phyloP scores from a whole-genome alignment of 225 moss, liverwort and hornwort species.

The Pseudoscleropodium purum region DNA sequence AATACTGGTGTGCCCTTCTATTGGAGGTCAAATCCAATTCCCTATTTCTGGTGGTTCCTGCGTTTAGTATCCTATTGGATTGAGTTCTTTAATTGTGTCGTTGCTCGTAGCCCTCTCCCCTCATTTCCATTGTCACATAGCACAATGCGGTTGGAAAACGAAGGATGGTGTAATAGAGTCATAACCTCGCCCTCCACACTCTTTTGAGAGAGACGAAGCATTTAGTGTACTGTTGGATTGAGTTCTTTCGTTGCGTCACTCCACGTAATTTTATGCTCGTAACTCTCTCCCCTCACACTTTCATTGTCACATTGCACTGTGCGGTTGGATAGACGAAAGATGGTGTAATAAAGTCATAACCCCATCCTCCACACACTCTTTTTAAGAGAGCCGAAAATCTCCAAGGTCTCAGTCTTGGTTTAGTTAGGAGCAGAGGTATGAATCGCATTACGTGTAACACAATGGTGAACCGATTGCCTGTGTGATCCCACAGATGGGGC shows the following conservation, averaged over 20 bases:
- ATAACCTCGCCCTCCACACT: neutral
- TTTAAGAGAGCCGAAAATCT: neutral
- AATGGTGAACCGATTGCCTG: neutral
- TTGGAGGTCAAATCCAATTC: neutral
- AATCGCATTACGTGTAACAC: neutral
- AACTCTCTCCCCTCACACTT: neutral
- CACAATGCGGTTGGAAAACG: neutral
- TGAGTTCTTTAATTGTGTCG: neutral
- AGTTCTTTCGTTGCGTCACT: neutral
- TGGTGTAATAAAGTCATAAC: neutral
- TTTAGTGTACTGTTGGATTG: neutral
- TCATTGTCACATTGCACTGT: neutral
- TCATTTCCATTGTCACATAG: neutral
- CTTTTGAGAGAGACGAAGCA: neutral
- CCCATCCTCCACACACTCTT: neutral
- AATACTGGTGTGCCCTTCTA: too few species aligned
- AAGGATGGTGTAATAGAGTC: neutral
- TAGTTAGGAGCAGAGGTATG: neutral
- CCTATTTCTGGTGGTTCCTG: neutral
- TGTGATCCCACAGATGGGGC: conserved; percentile 8
- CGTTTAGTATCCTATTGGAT: neutral
- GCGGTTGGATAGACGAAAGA: neutral
- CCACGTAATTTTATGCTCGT: neutral
- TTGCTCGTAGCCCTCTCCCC: neutral
- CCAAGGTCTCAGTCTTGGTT: neutral